Conservation (phyloP, 805 yeast species). For the Barnettozyma sucrosica region DNA sequence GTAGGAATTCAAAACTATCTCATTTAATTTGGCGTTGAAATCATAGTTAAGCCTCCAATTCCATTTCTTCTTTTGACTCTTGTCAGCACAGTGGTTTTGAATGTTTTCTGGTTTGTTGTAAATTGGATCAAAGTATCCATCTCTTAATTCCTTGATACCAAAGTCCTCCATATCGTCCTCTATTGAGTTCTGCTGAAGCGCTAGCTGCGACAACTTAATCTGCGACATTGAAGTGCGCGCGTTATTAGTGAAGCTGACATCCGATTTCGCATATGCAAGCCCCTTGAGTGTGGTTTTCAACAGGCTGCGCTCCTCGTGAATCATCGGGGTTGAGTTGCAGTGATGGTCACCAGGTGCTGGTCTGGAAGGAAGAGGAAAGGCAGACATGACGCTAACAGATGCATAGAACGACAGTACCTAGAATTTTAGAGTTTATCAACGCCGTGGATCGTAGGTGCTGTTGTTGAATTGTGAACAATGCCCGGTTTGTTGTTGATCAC, state of each 20-base stretch:
- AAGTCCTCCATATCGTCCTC: constrained; percentile 28
- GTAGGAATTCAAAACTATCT: background rate
- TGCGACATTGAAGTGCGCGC: constrained; percentile 34
- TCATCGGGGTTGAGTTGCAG: background rate
- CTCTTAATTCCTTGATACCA: constrained; percentile 39
- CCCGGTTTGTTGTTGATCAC: too few species aligned
- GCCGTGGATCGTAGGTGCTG: background rate
- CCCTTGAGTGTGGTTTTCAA: constrained; percentile 1
- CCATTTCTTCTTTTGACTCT: background rate
- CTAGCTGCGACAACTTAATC: constrained; percentile 26
- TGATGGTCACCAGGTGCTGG: background rate
- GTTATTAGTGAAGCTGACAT: background rate
- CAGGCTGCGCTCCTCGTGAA: background rate
- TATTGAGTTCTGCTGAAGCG: constrained; percentile 5
- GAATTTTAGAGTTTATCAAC: too few species aligned
- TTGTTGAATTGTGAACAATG: too few species aligned
- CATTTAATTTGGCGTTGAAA: constrained; percentile 1
- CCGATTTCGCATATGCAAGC: background rate
- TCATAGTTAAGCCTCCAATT: background rate
- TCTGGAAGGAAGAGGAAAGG: background rate
- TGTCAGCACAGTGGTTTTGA: background rate
- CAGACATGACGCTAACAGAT: background rate
- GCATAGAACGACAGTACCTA: too few species aligned
- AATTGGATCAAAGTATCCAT: constrained; percentile 44
- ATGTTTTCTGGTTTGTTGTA: constrained; percentile 27